phyloP scores from a whole-genome alignment of 345 rosid species.

The Aurinia saxatilis region DNA sequence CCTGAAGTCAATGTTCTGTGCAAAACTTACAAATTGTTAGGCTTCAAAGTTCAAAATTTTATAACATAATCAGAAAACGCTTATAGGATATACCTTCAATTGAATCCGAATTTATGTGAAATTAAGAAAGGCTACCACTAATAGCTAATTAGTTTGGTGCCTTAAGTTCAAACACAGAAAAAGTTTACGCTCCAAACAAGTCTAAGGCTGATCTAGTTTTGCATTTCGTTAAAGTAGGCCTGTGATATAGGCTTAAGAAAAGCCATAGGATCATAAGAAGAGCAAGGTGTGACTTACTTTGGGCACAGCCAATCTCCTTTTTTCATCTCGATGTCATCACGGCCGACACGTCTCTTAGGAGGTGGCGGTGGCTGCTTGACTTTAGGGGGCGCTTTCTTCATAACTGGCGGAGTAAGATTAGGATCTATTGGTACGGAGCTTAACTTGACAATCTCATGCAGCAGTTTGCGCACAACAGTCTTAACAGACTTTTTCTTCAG shows the following conservation, averaged over 20 bases:
- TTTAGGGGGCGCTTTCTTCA: slow-evolving; percentile 81
- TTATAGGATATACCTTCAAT: neutral
- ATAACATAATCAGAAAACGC: neutral
- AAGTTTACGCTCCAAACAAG: no score
- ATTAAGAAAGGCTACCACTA: neutral
- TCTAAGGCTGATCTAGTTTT: neutral
- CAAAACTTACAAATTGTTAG: neutral
- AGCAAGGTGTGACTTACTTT: slow-evolving; percentile 49
- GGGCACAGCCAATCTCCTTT: slow-evolving; percentile 98
- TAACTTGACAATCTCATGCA: slow-evolving; percentile 81
- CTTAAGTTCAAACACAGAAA: neutral
- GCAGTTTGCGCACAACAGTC: slow-evolving; percentile 78
- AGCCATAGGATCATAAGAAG: neutral
- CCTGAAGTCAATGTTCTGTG: neutral
- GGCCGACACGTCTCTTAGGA: slow-evolving; percentile 85
- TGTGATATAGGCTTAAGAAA: neutral
- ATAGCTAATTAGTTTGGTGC: neutral
- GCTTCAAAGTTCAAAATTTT: neutral
- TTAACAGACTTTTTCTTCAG: slow-evolving; percentile 69
- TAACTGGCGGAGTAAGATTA: slow-evolving; percentile 85
- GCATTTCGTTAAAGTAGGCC: neutral
- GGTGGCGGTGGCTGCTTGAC: slow-evolving; percentile 97
- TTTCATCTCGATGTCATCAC: slow-evolving; percentile 96
- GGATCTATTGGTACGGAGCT: slow-evolving; percentile 92
- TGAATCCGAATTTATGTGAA: neutral